Conservation (phyloP, 1,139 yeast species). For the Sugiyamaella japonica region DNA sequence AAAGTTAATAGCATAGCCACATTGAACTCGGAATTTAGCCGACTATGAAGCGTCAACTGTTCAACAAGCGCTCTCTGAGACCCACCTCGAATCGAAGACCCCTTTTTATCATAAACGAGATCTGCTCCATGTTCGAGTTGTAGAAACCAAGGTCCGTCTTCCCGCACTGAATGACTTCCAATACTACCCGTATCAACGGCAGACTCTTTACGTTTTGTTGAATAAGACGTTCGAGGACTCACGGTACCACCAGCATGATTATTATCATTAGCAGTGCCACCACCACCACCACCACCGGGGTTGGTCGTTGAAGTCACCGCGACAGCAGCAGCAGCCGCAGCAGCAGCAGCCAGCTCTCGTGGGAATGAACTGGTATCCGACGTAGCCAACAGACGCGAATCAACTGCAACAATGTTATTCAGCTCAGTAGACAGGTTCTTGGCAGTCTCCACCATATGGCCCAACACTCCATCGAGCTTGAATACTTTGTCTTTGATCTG, state of each 20-base stretch:
- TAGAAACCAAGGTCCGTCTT: constrained; percentile 69
- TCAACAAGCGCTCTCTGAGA: constrained; percentile 78
- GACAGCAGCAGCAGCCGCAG: constrained; percentile 12
- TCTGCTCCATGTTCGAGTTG: constrained; percentile 77
- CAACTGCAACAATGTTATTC: constrained; percentile 13
- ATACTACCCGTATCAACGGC: constrained; percentile 24
- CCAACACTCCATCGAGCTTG: constrained; percentile 19
- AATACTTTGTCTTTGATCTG: constrained; percentile 22
- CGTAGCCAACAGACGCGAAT: constrained; percentile 14
- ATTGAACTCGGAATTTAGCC: constrained; percentile 66
- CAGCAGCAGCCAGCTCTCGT: constrained; percentile 12
- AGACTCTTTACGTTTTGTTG: constrained; percentile 18
- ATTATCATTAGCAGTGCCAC: neutral
- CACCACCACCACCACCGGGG: neutral
- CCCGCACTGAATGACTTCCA: constrained; percentile 24
- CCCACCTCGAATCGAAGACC: constrained; percentile 78
- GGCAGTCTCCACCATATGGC: constrained; percentile 14
- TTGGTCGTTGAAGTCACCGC: constrained; percentile 1
- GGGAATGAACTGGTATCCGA: constrained; percentile 13
- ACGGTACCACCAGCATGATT: neutral
- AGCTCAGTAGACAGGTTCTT: constrained; percentile 13
- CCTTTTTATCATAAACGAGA: constrained; percentile 69
- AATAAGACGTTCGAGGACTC: constrained; percentile 14
- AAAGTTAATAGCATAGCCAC: constrained; percentile 73
- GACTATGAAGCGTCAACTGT: constrained; percentile 77